phyloP scores from a whole-genome alignment of 176 grass and related monocot genomes.

The Metroxylon sagu region DNA sequence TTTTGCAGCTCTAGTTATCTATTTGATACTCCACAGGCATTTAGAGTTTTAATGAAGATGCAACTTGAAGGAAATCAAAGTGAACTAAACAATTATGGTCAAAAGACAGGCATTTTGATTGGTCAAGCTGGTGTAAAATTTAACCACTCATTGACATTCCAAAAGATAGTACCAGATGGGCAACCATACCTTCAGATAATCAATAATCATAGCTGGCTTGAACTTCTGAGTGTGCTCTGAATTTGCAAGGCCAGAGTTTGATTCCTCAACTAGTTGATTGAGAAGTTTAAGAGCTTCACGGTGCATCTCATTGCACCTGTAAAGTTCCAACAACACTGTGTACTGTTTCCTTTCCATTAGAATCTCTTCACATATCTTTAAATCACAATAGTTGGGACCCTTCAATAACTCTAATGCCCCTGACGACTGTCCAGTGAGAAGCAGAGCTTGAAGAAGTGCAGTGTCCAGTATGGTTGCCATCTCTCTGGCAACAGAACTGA shows the following conservation, averaged over 20 bases:
- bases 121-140: no score
- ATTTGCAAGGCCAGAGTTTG: slow-evolving; percentile 41
- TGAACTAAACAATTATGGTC: no score
- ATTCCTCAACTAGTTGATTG: slow-evolving; percentile 87
- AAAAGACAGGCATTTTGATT: no score
- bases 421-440: slow-evolving; percentile 73
- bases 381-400: slow-evolving; percentile 82
- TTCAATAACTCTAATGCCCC: slow-evolving; percentile 53
- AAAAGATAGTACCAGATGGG: no score
- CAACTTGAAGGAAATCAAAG: no score
- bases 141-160: no score
- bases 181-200: slow-evolving; percentile 78
- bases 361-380: slow-evolving; percentile 86
- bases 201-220: slow-evolving; percentile 74
- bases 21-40: no score
- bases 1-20: no score
- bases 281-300: slow-evolving; percentile 81
- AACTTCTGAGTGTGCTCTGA: slow-evolving; percentile 59
- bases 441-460: slow-evolving; percentile 85
- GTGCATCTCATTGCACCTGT: slow-evolving; percentile 86
- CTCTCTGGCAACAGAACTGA: slow-evolving; percentile 89
- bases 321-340: slow-evolving; percentile 79
- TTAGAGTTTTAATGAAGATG: no score
- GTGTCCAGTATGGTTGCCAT: slow-evolving; percentile 83
- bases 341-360: slow-evolving; percentile 66